A percentile compares a stretch with the other conserved stretches of the same genome.
Evolutionary conservation across 495 filamentous ascomycete genomes (phyloP).

Genomic region (Penicillium ochrochloron): DNA sequence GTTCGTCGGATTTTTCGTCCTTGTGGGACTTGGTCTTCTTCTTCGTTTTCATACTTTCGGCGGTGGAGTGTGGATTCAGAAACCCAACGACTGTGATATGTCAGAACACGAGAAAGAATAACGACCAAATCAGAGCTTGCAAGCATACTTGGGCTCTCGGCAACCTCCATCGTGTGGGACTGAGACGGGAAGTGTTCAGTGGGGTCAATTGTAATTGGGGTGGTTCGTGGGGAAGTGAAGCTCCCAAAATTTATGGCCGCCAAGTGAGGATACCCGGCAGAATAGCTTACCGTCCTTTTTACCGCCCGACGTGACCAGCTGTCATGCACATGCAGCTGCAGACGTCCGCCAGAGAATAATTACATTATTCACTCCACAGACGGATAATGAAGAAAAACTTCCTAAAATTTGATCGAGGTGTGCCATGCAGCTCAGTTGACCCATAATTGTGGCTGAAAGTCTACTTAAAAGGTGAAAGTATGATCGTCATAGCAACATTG

Average conservation of each 20-base stretch:
- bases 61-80: slow-evolving; percentile 1
- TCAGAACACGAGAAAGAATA: background rate
- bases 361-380: background rate
- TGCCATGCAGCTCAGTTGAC: no score
- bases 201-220: background rate
- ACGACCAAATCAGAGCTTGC: no score
- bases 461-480: background rate
- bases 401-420: background rate
- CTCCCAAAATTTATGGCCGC: slow-evolving; percentile 19
- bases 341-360: background rate
- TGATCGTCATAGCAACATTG: background rate
- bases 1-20: slow-evolving; percentile 5
- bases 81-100: slow-evolving; percentile 5
- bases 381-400: background rate
- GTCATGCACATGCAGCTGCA: background rate
- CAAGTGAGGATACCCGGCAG: slow-evolving; percentile 9
- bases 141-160: slow-evolving; percentile 10
- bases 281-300: slow-evolving; percentile 14
- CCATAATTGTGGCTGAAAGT: background rate
- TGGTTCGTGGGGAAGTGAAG: slow-evolving; percentile 4
- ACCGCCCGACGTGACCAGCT: slow-evolving; percentile 12
- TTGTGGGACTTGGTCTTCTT: slow-evolving; percentile 22
- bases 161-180: slow-evolving; percentile 12
- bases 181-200: background rate
- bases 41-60: slow-evolving; percentile 12